Conservation (phyloP, 805 yeast species). For the Starmerella apis region DNA sequence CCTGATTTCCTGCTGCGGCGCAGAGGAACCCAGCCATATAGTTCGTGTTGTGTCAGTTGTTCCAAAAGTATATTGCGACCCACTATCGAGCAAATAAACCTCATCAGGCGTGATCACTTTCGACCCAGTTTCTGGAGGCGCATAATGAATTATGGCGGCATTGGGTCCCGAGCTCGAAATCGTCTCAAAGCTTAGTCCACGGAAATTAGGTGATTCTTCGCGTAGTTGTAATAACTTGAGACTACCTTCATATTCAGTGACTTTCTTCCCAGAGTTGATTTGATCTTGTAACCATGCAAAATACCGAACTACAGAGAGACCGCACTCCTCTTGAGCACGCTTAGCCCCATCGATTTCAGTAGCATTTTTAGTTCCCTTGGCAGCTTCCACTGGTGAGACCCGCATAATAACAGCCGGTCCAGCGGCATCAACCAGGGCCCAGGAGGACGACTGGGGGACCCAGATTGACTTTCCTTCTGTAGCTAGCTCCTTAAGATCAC, state of each 20-base stretch:
- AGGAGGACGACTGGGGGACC: constrained; percentile 50
- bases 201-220: constrained; percentile 31
- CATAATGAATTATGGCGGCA: constrained; percentile 67
- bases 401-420: constrained; percentile 34
- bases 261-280: constrained; percentile 32
- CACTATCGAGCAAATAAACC: constrained; percentile 75
- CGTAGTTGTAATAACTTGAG: constrained; percentile 42
- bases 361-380: constrained; percentile 67
- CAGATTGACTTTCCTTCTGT: constrained; percentile 34
- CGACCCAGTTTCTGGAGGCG: constrained; percentile 47
- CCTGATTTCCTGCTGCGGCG: constrained; percentile 47
- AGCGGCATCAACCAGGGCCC: constrained; percentile 54
- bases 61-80: constrained; percentile 86
- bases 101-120: constrained; percentile 54
- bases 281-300: constrained; percentile 74
- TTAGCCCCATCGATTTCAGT: constrained; percentile 63
- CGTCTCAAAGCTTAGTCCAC: constrained; percentile 61
- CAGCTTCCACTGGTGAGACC: constrained; percentile 50
- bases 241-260: constrained; percentile 52
- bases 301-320: constrained; percentile 60
- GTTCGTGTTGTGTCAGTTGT: constrained; percentile 96
- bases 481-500: constrained; percentile 35
- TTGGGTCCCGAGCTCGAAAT: constrained; percentile 68
- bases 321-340: constrained; percentile 74
- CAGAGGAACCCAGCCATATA: constrained; percentile 44